Percentiles rank a stretch among this genome's conserved stretches.
Conservation (phyloP, 164 flowering plant genomes). For the Buxus sempervirens region DNA sequence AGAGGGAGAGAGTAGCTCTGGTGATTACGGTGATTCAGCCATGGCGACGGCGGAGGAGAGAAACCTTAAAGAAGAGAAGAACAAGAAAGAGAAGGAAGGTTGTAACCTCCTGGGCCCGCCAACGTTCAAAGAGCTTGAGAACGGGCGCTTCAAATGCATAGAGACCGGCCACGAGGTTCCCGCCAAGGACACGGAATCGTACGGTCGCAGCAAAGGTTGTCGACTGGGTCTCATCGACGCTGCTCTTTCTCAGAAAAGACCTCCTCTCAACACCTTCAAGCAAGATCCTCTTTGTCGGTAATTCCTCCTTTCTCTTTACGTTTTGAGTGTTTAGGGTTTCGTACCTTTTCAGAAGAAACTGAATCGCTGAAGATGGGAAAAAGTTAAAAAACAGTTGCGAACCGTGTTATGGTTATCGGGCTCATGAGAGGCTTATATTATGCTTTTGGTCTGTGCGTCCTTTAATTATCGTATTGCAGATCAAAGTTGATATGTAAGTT, state of each 20-base stretch:
- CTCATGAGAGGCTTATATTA: background rate
- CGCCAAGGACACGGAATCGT: slow-evolving; percentile 52
- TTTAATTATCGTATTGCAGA: slow-evolving; percentile 30
- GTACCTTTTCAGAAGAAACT: background rate
- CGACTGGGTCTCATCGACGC: slow-evolving; percentile 73
- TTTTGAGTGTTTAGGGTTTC: background rate
- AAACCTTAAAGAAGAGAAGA: background rate
- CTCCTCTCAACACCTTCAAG: slow-evolving; percentile 84
- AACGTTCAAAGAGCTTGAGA: slow-evolving; percentile 56
- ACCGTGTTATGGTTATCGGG: background rate
- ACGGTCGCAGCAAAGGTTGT: slow-evolving; percentile 64
- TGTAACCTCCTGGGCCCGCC: slow-evolving; percentile 60
- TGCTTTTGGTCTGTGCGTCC: background rate
- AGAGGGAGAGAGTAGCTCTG: no score
- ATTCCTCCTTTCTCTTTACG: slow-evolving; percentile 2
- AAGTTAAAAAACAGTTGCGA: background rate
- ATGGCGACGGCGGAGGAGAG: slow-evolving; percentile 6
- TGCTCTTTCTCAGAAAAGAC: slow-evolving; percentile 49
- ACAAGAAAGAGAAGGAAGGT: slow-evolving; percentile 34
- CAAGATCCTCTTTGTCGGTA: slow-evolving; percentile 69
- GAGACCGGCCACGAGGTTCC: slow-evolving; percentile 90
- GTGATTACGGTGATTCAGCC: background rate
- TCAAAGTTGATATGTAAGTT: slow-evolving; percentile 80
- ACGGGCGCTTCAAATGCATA: slow-evolving; percentile 72
- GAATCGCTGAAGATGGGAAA: background rate